phyloP scores from a whole-genome alignment of 371 early-diverging fungal genomes.

The Mortierella sp. region DNA sequence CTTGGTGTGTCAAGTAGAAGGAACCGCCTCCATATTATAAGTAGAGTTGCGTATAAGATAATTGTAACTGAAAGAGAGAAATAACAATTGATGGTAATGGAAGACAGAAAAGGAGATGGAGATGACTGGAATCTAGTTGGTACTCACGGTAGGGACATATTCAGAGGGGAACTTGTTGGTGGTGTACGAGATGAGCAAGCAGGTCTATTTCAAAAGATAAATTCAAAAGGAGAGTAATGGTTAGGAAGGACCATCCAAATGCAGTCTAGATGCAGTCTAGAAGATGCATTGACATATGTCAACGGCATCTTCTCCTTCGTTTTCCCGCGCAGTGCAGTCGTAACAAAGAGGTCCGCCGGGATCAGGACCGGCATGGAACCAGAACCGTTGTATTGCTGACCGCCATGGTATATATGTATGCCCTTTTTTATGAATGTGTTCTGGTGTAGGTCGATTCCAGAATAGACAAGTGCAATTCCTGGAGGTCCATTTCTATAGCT shows the following conservation, averaged over 20 bases:
- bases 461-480: constrained; percentile 7
- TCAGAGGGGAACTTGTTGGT: constrained; percentile 99
- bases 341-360: constrained; percentile 11
- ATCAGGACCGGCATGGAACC: constrained; percentile 17
- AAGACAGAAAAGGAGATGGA: constrained; percentile 98
- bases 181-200: constrained; percentile 97
- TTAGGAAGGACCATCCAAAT: background rate
- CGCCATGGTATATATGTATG: background rate
- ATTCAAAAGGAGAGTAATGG: background rate
- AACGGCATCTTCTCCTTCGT: background rate
- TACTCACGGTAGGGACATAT: constrained; percentile 96
- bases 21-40: no score
- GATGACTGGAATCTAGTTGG: no score
- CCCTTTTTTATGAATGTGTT: constrained; percentile 1
- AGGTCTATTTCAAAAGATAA: constrained; percentile 73
- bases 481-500: background rate
- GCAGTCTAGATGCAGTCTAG: background rate
- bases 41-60: no score
- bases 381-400: constrained; percentile 18
- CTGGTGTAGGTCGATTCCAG: constrained; percentile 12
- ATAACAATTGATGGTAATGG: constrained; percentile 86
- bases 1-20: no score
- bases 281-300: background rate
- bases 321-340: background rate
- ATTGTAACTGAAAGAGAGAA: no score